These are phyloP conservation scores for Camellia lanceoleosa DNA, from an alignment of 148 eudicot species.

Conservation along the genomic window DNA sequence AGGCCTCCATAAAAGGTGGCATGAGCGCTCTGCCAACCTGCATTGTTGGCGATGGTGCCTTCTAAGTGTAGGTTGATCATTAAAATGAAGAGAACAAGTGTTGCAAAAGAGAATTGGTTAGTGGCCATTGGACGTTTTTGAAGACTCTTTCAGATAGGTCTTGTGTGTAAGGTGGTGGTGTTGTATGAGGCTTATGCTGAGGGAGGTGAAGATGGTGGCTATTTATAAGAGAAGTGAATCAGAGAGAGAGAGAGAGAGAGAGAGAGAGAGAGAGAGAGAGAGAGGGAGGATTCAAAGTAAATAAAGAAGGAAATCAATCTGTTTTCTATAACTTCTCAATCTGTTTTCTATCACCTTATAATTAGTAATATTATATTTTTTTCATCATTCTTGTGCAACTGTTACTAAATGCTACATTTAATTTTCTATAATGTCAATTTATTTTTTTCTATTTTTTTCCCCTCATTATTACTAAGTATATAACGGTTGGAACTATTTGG, in stretches of 20 bases:
- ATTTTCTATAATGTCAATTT: too few relatives aligned
- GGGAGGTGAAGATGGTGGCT: not conserved
- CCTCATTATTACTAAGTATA: too few relatives aligned
- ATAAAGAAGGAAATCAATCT: not conserved
- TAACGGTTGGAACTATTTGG: too few relatives aligned
- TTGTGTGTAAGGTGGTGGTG: not conserved
- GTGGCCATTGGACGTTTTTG: conserved; percentile 1
- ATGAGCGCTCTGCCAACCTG: conserved; percentile 36
- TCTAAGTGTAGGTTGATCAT: conserved; percentile 6
- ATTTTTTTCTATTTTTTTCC: too few relatives aligned
- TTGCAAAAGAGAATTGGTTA: not conserved
- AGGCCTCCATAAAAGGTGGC: conserved; percentile 43
- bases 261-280: not conserved
- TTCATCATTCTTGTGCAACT: too few relatives aligned
- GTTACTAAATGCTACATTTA: too few relatives aligned
- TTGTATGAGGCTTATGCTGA: not conserved
- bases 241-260: not conserved
- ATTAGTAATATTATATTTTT: not conserved
- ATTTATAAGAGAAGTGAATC: conserved; percentile 13
- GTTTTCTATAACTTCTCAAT: not conserved
- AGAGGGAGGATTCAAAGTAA: not conserved
- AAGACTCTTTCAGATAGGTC: not conserved
- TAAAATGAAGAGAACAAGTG: conserved; percentile 2
- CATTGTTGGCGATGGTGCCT: conserved; percentile 18
- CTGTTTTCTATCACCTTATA: not conserved